Percentiles rank a stretch among this genome's conserved stretches.
Evolutionary conservation across 1,284 basidiomycete genomes (phyloP).

Genomic region (Cutaneotrichosporon sp.): DNA sequence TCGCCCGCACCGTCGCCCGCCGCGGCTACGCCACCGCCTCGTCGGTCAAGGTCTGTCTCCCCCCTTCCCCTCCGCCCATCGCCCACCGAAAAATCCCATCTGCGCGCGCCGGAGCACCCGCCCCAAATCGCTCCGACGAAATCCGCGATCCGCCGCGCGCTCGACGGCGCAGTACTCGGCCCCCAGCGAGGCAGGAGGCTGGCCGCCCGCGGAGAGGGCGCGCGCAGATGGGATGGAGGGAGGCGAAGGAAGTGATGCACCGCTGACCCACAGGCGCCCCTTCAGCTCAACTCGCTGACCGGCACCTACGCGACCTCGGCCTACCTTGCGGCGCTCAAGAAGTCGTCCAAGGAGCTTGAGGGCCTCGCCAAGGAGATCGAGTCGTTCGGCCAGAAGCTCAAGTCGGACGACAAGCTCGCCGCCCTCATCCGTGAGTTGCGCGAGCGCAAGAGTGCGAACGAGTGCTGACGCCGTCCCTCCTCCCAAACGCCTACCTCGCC

Average conservation of each 20-base stretch:
- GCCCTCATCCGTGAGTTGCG: constrained; percentile 61
- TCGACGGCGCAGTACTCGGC: no score
- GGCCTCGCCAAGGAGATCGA: constrained; percentile 80
- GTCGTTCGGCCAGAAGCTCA: constrained; percentile 67
- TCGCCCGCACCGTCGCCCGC: constrained; percentile 42
- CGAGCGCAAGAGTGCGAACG: background rate
- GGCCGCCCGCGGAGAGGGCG: background rate
- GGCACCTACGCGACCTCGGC: constrained; percentile 92
- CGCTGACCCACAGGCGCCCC: constrained; percentile 44
- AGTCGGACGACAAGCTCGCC: constrained; percentile 64
- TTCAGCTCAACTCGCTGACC: constrained; percentile 56
- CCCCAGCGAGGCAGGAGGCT: background rate
- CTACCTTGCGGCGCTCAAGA: constrained; percentile 86
- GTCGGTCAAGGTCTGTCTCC: constrained; percentile 49
- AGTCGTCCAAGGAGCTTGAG: constrained; percentile 65
- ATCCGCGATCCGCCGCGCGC: background rate
- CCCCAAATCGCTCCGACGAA: constrained; percentile 1
- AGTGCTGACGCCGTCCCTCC: background rate
- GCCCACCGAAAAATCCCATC: constrained; percentile 1
- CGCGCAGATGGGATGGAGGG: background rate
- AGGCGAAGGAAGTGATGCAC: background rate
- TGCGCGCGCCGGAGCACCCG: background rate
- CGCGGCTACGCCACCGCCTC: constrained; percentile 52
- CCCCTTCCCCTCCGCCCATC: no score
- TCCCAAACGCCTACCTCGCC: background rate